A percentile compares a stretch with the other conserved stretches of the same genome.
These are phyloP conservation scores for Leccinum pachyderme DNA, from an alignment of 1,284 basidiomycete genomes.

Conservation along the genomic window DNA sequence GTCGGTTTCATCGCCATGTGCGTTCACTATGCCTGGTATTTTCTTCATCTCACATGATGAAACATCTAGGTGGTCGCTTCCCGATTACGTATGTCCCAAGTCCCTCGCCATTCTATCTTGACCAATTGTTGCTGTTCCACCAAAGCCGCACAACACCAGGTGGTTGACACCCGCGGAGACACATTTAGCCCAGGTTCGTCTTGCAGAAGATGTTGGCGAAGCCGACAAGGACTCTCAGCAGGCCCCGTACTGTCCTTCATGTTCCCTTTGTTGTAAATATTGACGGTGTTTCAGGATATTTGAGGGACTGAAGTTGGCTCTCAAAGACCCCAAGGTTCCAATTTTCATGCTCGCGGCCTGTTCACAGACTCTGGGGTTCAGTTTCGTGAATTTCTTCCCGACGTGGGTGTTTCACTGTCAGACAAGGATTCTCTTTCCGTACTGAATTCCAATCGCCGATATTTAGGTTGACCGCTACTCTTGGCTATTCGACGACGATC, in stretches of 20 bases:
- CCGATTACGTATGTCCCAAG: slow-evolving; percentile 47
- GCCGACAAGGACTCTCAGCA: background rate
- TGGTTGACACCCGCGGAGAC: slow-evolving; percentile 61
- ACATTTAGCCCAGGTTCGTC: slow-evolving; percentile 45
- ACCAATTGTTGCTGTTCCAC: background rate
- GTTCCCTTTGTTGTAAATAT: background rate
- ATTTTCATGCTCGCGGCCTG: background rate
- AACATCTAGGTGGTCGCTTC: slow-evolving; percentile 44
- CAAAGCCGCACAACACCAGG: slow-evolving; percentile 63
- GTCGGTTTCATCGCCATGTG: slow-evolving; percentile 58
- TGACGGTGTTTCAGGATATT: background rate
- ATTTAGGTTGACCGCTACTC: background rate
- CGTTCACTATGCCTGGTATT: slow-evolving; percentile 16
- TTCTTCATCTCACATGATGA: background rate
- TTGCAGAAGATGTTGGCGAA: background rate
- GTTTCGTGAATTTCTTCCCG: background rate
- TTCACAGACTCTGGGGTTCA: background rate
- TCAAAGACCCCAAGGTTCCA: background rate
- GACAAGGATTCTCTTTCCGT: background rate
- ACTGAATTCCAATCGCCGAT: background rate
- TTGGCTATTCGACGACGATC: background rate
- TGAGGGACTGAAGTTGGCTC: background rate
- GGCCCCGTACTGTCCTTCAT: background rate
- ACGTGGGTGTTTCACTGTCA: background rate
- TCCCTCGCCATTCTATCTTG: background rate